Percentiles rank a stretch among this genome's conserved stretches.
phyloP scores from a whole-genome alignment of 768 basidiomycete species.

The Suillus alpinus region DNA sequence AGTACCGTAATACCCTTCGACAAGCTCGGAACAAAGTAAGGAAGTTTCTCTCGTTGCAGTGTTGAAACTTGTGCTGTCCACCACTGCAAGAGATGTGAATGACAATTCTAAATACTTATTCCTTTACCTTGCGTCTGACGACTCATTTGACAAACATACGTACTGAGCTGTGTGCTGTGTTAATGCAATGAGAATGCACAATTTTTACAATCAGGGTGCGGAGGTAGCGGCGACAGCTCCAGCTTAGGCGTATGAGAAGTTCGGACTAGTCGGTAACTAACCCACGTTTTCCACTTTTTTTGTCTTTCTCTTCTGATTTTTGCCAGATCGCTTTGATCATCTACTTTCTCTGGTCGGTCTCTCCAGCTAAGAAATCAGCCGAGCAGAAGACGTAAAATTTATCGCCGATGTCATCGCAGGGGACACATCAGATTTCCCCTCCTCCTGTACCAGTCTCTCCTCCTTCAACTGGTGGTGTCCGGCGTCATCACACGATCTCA shows the following conservation, averaged over 20 bases:
- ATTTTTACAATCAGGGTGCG: neutral
- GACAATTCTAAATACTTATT: neutral
- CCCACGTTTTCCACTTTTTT: constrained; percentile 4
- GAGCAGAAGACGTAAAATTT: constrained; percentile 10
- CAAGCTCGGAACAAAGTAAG: constrained; percentile 22
- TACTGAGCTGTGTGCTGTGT: neutral
- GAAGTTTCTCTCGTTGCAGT: constrained; percentile 29
- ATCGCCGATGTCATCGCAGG: constrained; percentile 34
- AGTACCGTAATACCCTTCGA: constrained; percentile 8
- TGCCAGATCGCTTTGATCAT: constrained; percentile 4
- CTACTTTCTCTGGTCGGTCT: constrained; percentile 1
- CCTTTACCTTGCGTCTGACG: neutral
- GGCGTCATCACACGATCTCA: constrained; percentile 83
- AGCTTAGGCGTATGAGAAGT: neutral
- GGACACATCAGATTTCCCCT: constrained; percentile 38
- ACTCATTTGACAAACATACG: neutral
- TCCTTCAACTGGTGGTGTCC: constrained; percentile 45
- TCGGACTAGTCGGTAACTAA: neutral
- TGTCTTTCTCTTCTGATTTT: constrained; percentile 9
- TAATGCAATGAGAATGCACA: neutral
- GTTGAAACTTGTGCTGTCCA: too few relatives aligned
- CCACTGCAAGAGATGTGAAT: neutral
- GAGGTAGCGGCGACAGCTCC: neutral
- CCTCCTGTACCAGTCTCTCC: constrained; percentile 38
- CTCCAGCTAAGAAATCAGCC: neutral